Base-by-base conservation (phyloP, 192 early-diverging fungal species). In the Backusella westeae region DNA sequence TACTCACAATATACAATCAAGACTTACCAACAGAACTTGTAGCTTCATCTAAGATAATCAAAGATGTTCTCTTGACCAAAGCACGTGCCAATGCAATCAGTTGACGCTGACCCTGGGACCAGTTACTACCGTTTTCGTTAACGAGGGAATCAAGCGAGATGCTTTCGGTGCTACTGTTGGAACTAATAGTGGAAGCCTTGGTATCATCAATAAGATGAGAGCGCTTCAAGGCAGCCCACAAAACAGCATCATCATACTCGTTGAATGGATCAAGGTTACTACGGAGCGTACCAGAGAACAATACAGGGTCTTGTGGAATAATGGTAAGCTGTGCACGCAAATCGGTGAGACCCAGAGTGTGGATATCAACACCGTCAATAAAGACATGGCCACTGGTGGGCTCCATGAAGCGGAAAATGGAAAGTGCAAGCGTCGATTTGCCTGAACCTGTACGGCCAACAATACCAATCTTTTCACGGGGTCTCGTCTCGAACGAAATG, bases 301-400 rank as follows among this genome's bases (percentile, higher is more conserved):
- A 80, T 21, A 94, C 88, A 4, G 95, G 95, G 49, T 98, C 96
- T 79, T 98, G 96, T 34, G 96, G 95, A 68, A 98, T 95, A 41
- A 98, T 93, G 2, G 94, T 93, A 69, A 98, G 72, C 63, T 87
- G 86, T 34, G 88, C 86, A 17, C 96, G 89, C 77, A 97, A 82
- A 44, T 95, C 91, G 72, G 92, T 86, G 53, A 97, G 76, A 6
- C 89, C 90, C 65, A 96, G 82, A 10, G 74, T 84, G 15, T 86
- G 79, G 49, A 96, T 93, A 76, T 96, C 91, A 34, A 95, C 78
- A 53, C 85, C 90, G 75, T 97, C 96, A 49, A 97, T 87, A 0
- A 77, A 32, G 41, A 97, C 93, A 17, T 75, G 49, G 26, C 95
- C 94, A 17, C 84, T 75, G 6, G 84, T 76, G 0, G 91, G 88